Conservation (phyloP, 1,284 basidiomycete genomes). For the Ustilago crameri region DNA sequence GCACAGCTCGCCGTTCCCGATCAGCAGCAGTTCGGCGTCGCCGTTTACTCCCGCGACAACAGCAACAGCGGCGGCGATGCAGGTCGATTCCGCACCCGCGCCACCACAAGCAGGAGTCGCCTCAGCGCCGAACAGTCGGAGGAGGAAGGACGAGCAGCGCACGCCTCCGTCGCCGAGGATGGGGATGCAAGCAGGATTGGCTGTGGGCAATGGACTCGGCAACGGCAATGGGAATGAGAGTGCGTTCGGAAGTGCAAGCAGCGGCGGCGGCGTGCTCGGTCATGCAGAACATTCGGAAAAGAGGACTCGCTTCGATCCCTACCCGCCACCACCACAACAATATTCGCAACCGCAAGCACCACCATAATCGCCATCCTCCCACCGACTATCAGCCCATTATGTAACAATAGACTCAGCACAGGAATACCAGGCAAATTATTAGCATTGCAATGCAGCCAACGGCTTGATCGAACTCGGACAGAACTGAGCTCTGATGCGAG, state of each 20-base stretch:
- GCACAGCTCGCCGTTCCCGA: conserved; percentile 34
- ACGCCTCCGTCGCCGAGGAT: conserved; percentile 19
- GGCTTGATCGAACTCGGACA: no score
- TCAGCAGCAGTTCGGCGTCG: conserved; percentile 18
- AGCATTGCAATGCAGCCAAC: no score
- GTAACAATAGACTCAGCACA: no score
- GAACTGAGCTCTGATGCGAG: no score
- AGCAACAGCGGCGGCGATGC: conserved; percentile 19
- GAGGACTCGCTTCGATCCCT: conserved; percentile 9
- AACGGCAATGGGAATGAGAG: not conserved
- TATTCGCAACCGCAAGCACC: no score
- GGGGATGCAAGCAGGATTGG: not conserved
- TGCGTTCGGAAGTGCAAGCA: not conserved
- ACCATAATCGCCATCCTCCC: conserved; percentile 2
- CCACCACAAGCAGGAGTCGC: not conserved
- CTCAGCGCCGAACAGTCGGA: not conserved
- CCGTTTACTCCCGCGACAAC: conserved; percentile 16
- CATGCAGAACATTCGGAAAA: conserved; percentile 1
- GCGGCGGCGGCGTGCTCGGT: not conserved
- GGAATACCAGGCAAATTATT: no score
- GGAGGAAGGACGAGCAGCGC: conserved; percentile 29
- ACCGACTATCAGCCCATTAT: no score
- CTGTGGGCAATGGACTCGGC: no score
- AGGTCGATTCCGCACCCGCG: conserved; percentile 17
- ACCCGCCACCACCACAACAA: no score